These are phyloP conservation scores for Dothistroma septosporum DNA, from an alignment of 2,329 filamentous ascomycete genomes.

Conservation along the genomic window DNA sequence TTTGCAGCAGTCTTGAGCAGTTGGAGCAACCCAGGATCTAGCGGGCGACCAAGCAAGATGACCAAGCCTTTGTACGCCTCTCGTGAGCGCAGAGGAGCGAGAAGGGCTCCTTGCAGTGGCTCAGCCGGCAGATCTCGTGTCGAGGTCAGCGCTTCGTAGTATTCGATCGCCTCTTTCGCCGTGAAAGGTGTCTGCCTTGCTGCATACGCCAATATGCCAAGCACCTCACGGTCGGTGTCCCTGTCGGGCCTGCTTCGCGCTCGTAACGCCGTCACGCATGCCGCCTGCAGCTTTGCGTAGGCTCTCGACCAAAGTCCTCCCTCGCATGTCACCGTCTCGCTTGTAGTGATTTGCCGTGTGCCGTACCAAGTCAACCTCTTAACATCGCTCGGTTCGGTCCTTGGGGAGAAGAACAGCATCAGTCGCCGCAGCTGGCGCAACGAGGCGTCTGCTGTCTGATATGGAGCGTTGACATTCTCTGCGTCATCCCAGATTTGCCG, in stretches of 20 bases:
- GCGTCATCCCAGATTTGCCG: conserved; percentile 60
- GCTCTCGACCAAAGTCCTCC: conserved; percentile 39
- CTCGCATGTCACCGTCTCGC: conserved; percentile 22
- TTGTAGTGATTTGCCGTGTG: conserved; percentile 35
- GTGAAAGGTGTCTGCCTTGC: conserved; percentile 32
- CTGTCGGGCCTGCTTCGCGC: conserved; percentile 17
- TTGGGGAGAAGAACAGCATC: conserved; percentile 42
- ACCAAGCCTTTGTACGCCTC: conserved; percentile 29
- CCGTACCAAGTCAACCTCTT: conserved; percentile 40
- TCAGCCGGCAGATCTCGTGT: conserved; percentile 22
- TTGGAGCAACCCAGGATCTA: conserved; percentile 25
- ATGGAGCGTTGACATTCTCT: conserved; percentile 36
- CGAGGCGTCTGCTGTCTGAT: conserved; percentile 38
- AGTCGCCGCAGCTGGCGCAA: conserved; percentile 41
- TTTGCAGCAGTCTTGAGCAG: conserved; percentile 27
- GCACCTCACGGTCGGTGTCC: conserved; percentile 21
- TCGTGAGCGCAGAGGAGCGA: conserved; percentile 30
- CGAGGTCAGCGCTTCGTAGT: conserved; percentile 32
- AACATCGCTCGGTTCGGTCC: conserved; percentile 37
- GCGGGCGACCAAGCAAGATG: conserved; percentile 28
- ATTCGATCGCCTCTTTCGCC: conserved; percentile 25
- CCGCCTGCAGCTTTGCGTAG: conserved; percentile 40
- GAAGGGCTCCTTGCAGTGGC: conserved; percentile 29
- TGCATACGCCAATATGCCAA: conserved; percentile 33
- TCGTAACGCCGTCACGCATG: conserved; percentile 31